These are phyloP conservation scores for Populus trichocarpa DNA, from an alignment of 441 rosid species.

Conservation along the genomic window DNA sequence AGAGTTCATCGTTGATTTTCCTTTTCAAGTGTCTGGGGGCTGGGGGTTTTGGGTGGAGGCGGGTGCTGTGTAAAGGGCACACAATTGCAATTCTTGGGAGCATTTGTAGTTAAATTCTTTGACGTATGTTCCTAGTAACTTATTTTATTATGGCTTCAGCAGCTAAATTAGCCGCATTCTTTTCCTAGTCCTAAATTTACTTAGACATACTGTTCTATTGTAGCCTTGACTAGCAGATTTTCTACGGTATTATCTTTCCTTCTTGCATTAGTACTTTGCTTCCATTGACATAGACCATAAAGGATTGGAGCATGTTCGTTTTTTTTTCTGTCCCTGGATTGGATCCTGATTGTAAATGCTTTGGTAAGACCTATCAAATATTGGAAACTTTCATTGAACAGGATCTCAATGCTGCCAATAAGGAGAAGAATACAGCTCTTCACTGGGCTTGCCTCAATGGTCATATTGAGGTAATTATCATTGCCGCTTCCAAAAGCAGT, in stretches of 20 bases:
- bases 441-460: slow-evolving; percentile 95
- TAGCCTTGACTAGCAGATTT: not conserved
- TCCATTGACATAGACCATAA: not conserved
- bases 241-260: not conserved
- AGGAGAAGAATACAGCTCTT: slow-evolving; percentile 78
- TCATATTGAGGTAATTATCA: slow-evolving; percentile 54
- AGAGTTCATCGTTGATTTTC: slow-evolving; percentile 20
- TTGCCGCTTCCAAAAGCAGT: not conserved
- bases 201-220: not conserved
- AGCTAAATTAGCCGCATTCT: not conserved
- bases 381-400: slow-evolving; percentile 24
- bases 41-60: not conserved
- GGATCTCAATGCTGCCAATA: slow-evolving; percentile 66
- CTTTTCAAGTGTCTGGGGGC: not conserved
- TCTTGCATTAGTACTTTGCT: not conserved
- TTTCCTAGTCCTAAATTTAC: not conserved
- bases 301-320: not conserved
- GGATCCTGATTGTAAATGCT: not conserved
- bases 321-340: not conserved
- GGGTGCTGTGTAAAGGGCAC: too few relatives aligned
- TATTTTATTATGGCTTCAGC: not conserved
- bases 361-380: slow-evolving; percentile 2
- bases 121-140: too few relatives aligned
- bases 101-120: too few relatives aligned
- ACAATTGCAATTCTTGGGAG: too few relatives aligned